Evolutionary conservation across 2,329 filamentous ascomycete genomes (phyloP).

Genomic region (Penicillium decumbens): DNA sequence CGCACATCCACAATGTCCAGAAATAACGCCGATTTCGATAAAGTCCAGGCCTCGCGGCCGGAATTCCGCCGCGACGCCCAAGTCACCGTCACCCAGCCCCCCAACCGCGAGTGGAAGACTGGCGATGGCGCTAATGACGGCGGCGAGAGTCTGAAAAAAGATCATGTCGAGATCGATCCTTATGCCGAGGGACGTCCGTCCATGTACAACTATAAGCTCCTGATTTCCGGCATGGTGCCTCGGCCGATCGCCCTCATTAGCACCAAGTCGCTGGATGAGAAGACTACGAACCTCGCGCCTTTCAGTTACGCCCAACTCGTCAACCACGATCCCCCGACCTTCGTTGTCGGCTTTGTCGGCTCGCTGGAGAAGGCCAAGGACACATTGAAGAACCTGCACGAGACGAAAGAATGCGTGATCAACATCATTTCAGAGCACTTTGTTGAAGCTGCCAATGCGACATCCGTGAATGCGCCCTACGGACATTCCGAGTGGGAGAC

Average conservation of each 20-base stretch:
- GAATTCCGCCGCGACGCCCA: conserved; percentile 36
- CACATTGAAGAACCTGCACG: conserved; percentile 67
- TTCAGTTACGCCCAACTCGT: conserved; percentile 84
- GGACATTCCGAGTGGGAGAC: conserved; percentile 75
- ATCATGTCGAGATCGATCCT: conserved; percentile 76
- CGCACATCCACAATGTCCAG: conserved; percentile 25
- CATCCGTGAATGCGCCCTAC: conserved; percentile 70
- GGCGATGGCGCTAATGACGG: conserved; percentile 44
- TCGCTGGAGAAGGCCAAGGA: conserved; percentile 66
- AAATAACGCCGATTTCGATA: conserved; percentile 31
- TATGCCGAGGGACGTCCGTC: conserved; percentile 64
- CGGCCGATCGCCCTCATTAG: conserved; percentile 68
- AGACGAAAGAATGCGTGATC: conserved; percentile 71
- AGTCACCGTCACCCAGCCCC: conserved; percentile 40
- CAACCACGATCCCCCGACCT: conserved; percentile 80
- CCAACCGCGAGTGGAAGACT: conserved; percentile 41
- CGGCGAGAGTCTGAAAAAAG: conserved; percentile 48
- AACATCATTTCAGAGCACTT: conserved; percentile 84
- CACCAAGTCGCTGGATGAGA: conserved; percentile 59
- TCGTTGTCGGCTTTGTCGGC: conserved; percentile 60
- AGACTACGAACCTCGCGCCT: conserved; percentile 70
- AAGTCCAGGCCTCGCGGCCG: conserved; percentile 41
- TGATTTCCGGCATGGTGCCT: conserved; percentile 78
- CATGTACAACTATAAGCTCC: conserved; percentile 80
- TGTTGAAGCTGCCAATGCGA: conserved; percentile 81